Percentiles rank a stretch among this genome's conserved stretches.
These are phyloP conservation scores for Aspergillus affinis DNA, from an alignment of 495 filamentous ascomycete species.

Conservation along the genomic window DNA sequence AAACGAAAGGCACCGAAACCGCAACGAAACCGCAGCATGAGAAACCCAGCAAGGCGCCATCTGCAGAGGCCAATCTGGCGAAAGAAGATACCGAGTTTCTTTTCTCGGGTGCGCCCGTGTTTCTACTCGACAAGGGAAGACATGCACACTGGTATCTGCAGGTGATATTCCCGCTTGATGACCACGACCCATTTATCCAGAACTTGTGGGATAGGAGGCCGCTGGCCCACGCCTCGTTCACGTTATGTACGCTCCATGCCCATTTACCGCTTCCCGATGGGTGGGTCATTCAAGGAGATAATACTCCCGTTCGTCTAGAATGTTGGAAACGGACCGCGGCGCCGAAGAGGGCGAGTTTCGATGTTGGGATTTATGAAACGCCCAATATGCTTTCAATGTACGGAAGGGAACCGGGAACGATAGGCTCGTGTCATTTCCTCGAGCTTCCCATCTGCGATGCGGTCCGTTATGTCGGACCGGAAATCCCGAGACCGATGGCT, in stretches of 20 bases:
- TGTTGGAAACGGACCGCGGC: slow-evolving; percentile 28
- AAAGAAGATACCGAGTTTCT: slow-evolving; percentile 64
- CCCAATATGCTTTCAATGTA: slow-evolving; percentile 77
- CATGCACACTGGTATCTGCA: slow-evolving; percentile 59
- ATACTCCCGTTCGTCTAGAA: slow-evolving; percentile 24
- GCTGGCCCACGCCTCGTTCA: slow-evolving; percentile 47
- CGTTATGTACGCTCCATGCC: slow-evolving; percentile 45
- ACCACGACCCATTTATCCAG: slow-evolving; percentile 56
- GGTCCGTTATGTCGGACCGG: slow-evolving; percentile 40
- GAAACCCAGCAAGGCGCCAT: background rate
- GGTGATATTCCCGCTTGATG: slow-evolving; percentile 70
- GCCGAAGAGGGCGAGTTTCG: slow-evolving; percentile 53
- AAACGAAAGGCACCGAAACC: background rate
- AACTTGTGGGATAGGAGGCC: slow-evolving; percentile 59
- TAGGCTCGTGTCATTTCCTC: slow-evolving; percentile 73
- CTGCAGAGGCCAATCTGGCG: slow-evolving; percentile 36
- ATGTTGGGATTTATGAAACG: slow-evolving; percentile 55
- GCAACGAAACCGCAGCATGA: background rate
- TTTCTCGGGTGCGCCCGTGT: slow-evolving; percentile 77
- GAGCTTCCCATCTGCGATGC: slow-evolving; percentile 67
- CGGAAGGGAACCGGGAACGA: slow-evolving; percentile 66
- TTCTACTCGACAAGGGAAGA: slow-evolving; percentile 53
- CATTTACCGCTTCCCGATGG: slow-evolving; percentile 44
- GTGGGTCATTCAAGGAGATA: slow-evolving; percentile 35
- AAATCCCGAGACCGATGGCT: slow-evolving; percentile 24